Conservation (phyloP, 805 yeast genomes). For the Ogataea polymorpha region DNA sequence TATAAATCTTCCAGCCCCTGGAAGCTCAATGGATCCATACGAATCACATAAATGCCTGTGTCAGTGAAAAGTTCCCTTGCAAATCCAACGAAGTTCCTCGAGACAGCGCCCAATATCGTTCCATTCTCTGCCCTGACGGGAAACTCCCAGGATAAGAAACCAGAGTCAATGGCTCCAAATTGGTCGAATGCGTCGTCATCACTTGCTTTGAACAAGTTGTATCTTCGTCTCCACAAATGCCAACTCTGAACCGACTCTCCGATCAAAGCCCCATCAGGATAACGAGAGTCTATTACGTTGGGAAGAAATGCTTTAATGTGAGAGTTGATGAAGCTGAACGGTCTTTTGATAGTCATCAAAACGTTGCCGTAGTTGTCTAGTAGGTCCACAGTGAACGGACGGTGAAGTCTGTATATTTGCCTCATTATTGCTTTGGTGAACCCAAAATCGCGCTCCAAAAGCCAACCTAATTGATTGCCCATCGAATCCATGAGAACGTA, state of each 20-base stretch:
- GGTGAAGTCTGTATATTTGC: constrained; percentile 77
- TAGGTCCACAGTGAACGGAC: constrained; percentile 79
- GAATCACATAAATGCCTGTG: constrained; percentile 84
- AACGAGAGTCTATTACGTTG: constrained; percentile 35
- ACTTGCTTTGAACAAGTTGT: constrained; percentile 63
- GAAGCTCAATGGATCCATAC: constrained; percentile 76
- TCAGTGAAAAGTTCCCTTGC: constrained; percentile 93
- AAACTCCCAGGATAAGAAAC: constrained; percentile 82
- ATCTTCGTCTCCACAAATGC: constrained; percentile 92
- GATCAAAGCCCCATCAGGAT: constrained; percentile 47
- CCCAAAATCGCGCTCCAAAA: constrained; percentile 80
- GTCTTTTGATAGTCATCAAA: constrained; percentile 68
- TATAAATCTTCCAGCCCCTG: constrained; percentile 53
- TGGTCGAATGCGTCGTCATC: constrained; percentile 54
- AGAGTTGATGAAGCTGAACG: constrained; percentile 85
- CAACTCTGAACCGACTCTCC: constrained; percentile 92
- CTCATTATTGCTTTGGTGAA: constrained; percentile 67
- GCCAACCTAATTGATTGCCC: constrained; percentile 75
- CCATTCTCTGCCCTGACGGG: constrained; percentile 63
- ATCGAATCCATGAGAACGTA: constrained; percentile 69
- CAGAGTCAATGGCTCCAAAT: constrained; percentile 85
- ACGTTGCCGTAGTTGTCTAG: constrained; percentile 61
- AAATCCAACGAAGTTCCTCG: constrained; percentile 92
- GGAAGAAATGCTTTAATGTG: constrained; percentile 76
- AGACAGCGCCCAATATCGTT: constrained; percentile 68